A percentile compares a stretch with the other conserved stretches of the same genome.
Conservation (phyloP, 768 basidiomycete species). For the Pulveroboletus sp. region DNA sequence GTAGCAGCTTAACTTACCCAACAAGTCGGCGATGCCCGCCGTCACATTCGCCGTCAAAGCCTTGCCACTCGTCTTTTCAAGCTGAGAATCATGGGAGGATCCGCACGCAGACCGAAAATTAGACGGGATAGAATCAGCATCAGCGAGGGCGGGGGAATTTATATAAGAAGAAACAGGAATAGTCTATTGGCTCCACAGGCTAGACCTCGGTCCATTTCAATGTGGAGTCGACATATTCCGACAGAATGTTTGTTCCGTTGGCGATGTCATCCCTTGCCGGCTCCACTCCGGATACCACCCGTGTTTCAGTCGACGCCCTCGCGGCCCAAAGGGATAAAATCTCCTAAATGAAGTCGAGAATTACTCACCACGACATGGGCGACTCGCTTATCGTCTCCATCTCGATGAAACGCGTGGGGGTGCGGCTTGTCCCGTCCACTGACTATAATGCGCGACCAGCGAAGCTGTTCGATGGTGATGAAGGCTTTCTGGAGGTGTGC, state of each 20-base stretch:
- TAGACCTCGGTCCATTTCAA: conserved; percentile 16
- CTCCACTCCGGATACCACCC: conserved; percentile 15
- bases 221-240: conserved; percentile 15
- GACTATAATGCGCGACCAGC: conserved; percentile 77
- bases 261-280: conserved; percentile 12
- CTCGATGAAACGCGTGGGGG: conserved; percentile 77
- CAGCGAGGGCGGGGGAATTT: conserved; percentile 2
- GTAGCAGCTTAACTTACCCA: conserved; percentile 48
- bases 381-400: conserved; percentile 85
- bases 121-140: too few relatives aligned
- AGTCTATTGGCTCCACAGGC: conserved; percentile 21
- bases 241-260: not conserved
- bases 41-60: conserved; percentile 58
- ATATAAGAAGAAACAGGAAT: conserved; percentile 11
- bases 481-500: conserved; percentile 68
- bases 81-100: conserved; percentile 29
- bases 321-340: too few relatives aligned
- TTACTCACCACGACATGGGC: conserved; percentile 52
- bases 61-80: conserved; percentile 69
- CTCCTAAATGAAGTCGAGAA: conserved; percentile 5
- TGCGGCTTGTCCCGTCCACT: conserved; percentile 48
- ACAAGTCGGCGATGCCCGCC: conserved; percentile 72
- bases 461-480: conserved; percentile 70
- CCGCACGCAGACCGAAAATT: too few relatives aligned
- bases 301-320: conserved; percentile 15